phyloP scores from a whole-genome alignment of 805 yeast genomes.

The Isabelozyma pseudorhagii region DNA sequence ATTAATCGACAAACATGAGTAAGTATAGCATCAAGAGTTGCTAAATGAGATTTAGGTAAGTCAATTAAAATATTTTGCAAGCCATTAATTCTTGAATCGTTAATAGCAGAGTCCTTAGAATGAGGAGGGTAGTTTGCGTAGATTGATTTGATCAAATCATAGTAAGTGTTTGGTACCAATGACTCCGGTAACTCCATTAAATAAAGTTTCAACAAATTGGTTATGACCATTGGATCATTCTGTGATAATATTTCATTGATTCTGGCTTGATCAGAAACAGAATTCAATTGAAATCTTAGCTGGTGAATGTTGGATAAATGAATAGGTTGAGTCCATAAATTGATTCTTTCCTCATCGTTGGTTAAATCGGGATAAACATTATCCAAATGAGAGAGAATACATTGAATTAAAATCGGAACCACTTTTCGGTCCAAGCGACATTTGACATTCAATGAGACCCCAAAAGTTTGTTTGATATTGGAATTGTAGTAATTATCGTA shows the following conservation, averaged over 20 bases:
- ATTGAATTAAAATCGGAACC: constrained; percentile 66
- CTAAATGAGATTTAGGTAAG: constrained; percentile 66
- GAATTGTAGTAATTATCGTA: constrained; percentile 81
- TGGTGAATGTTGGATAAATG: constrained; percentile 59
- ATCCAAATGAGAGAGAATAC: constrained; percentile 67
- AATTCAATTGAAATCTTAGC: constrained; percentile 53
- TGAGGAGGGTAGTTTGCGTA: constrained; percentile 42
- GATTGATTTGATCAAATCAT: constrained; percentile 66
- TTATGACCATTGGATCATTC: constrained; percentile 54
- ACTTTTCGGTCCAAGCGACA: constrained; percentile 68
- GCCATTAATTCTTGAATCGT: constrained; percentile 52
- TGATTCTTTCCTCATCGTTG: constrained; percentile 64
- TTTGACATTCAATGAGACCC: constrained; percentile 70
- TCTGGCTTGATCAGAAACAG: constrained; percentile 20
- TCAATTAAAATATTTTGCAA: constrained; percentile 64
- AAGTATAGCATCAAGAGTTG: constrained; percentile 76
- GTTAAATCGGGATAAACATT: constrained; percentile 63
- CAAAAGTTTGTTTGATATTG: constrained; percentile 68
- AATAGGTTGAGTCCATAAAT: constrained; percentile 67
- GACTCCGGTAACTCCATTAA: constrained; percentile 79
- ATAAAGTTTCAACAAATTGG: constrained; percentile 69
- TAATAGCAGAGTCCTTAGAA: constrained; percentile 32
- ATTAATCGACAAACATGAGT: constrained; percentile 71
- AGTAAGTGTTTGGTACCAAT: constrained; percentile 58
- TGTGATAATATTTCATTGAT: constrained; percentile 34